Conservation (phyloP, 805 yeast genomes). For the Saccharomycopsis sp. region DNA sequence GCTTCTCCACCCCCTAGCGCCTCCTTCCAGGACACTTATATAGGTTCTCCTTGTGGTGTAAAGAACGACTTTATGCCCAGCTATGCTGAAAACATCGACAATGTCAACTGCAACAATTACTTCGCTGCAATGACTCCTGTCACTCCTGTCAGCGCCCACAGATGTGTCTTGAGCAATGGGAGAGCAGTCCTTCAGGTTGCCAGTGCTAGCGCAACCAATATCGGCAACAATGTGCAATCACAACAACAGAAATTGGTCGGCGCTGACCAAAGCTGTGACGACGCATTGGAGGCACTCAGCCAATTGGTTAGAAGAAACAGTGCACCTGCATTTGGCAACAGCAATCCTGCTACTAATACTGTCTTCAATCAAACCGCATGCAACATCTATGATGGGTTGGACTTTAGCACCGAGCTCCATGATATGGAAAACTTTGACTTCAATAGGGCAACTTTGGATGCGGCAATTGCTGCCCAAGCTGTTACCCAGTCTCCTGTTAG, state of each 20-base stretch:
- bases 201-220: neutral
- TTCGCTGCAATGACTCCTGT: neutral
- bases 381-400: neutral
- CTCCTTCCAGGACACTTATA: neutral
- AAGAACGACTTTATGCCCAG: neutral
- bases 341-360: neutral
- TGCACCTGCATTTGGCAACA: neutral
- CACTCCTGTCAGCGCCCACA: constrained; percentile 13
- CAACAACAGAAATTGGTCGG: neutral
- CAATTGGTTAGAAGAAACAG: constrained; percentile 3
- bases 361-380: neutral
- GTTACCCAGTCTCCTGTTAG: neutral
- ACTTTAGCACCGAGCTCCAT: neutral
- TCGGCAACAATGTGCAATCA: neutral
- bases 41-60: neutral
- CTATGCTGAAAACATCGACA: neutral
- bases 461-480: neutral
- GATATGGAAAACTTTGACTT: neutral
- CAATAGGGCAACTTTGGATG: neutral
- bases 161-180: constrained; percentile 15
- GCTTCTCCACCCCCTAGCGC: neutral
- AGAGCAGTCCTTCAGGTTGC: constrained; percentile 9
- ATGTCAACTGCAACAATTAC: neutral
- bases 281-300: constrained; percentile 16
- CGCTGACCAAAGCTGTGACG: constrained; percentile 10